These are phyloP conservation scores for Veloporphyrellus conicus DNA, from an alignment of 1,284 basidiomycete genomes.

Conservation along the genomic window DNA sequence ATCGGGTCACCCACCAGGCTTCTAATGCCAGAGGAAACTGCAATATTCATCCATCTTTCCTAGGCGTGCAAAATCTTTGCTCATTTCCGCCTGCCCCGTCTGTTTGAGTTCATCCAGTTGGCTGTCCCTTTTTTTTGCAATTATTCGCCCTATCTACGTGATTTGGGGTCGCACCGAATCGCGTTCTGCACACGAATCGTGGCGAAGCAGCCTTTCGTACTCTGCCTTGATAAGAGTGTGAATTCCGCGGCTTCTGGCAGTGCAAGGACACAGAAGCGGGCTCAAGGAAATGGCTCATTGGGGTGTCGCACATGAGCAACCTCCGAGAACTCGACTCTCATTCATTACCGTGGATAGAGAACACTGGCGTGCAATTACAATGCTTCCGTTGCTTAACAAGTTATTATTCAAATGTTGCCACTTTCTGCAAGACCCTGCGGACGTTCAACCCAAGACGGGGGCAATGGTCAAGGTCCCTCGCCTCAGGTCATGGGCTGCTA, in stretches of 20 bases:
- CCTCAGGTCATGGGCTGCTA: neutral
- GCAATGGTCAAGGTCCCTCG: slow-evolving; percentile 8
- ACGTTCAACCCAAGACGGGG: neutral
- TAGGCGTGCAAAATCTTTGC: slow-evolving; percentile 44
- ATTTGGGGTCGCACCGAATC: neutral
- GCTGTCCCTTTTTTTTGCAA: slow-evolving; percentile 8
- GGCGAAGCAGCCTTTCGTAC: slow-evolving; percentile 14
- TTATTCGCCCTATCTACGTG: neutral
- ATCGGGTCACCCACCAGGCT: slow-evolving; percentile 6
- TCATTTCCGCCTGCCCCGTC: slow-evolving; percentile 33
- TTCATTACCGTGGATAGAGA: slow-evolving; percentile 3
- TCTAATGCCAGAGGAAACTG: slow-evolving; percentile 10
- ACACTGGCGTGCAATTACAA: slow-evolving; percentile 15
- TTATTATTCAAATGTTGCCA: slow-evolving; percentile 9
- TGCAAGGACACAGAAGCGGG: neutral
- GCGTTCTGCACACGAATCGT: slow-evolving; percentile 16
- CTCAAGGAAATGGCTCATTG: neutral
- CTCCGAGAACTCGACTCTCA: slow-evolving; percentile 14
- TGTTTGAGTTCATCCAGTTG: slow-evolving; percentile 35
- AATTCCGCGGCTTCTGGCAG: slow-evolving; percentile 3
- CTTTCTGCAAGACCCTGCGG: neutral
- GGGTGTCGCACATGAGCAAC: slow-evolving; percentile 18
- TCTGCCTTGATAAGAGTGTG: slow-evolving; percentile 17
- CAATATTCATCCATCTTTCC: slow-evolving; percentile 33
- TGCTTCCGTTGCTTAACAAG: slow-evolving; percentile 11